These are phyloP conservation scores for Magnusiomyces fungicola DNA, from an alignment of 1,139 yeast species.

Conservation along the genomic window DNA sequence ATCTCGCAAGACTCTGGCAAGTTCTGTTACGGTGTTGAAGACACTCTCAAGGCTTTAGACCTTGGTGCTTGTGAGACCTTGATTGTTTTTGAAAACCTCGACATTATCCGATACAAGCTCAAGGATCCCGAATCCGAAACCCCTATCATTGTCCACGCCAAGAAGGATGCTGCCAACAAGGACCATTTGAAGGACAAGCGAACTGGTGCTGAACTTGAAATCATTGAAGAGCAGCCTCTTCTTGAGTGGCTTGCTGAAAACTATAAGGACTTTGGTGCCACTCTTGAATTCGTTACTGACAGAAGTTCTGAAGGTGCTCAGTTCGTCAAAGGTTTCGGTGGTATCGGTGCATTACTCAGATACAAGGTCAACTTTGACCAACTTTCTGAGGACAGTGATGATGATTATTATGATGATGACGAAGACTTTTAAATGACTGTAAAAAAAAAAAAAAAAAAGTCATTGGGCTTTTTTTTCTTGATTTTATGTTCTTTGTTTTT, in stretches of 20 bases:
- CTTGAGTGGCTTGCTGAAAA: conserved; percentile 98
- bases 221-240: conserved; percentile 70
- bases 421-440: no score
- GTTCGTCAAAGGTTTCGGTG: conserved; percentile 97
- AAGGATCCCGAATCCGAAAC: conserved; percentile 79
- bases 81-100: conserved; percentile 88
- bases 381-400: conserved; percentile 82
- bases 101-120: conserved; percentile 72
- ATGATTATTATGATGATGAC: conserved; percentile 77
- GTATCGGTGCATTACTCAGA: conserved; percentile 93
- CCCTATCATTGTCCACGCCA: conserved; percentile 57
- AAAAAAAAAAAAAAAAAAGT: no score
- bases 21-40: conserved; percentile 95
- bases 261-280: conserved; percentile 89
- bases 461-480: background rate
- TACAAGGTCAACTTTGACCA: conserved; percentile 96
- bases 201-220: conserved; percentile 86
- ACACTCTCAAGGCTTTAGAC: conserved; percentile 90
- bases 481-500: background rate
- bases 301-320: conserved; percentile 97
- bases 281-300: conserved; percentile 92
- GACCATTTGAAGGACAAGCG: conserved; percentile 71
- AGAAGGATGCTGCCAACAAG: conserved; percentile 50
- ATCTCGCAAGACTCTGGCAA: conserved; percentile 95
- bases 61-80: conserved; percentile 91